A percentile compares a stretch with the other conserved stretches of the same genome.
These are phyloP conservation scores for Alternaria triticimaculans DNA, from an alignment of 2,329 filamentous ascomycete species.

Conservation along the genomic window DNA sequence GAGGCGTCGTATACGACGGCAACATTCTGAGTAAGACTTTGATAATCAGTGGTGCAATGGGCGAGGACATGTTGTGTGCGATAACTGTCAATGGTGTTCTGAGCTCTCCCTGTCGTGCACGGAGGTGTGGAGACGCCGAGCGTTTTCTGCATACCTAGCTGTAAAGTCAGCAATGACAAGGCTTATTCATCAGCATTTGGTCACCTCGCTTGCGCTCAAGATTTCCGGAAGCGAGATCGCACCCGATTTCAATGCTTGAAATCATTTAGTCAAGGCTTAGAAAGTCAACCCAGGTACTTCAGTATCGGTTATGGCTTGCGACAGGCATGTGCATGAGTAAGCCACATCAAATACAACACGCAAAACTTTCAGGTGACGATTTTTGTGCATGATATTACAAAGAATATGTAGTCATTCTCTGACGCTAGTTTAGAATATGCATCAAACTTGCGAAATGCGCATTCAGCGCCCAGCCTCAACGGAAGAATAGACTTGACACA, in stretches of 20 bases:
- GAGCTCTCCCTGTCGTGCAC: conserved; percentile 2
- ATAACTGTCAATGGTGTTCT: background rate
- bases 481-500: background rate
- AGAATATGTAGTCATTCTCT: background rate
- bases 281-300: background rate
- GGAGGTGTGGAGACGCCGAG: conserved; percentile 6
- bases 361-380: background rate
- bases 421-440: background rate
- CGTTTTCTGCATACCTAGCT: conserved; percentile 14
- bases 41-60: conserved; percentile 22
- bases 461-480: background rate
- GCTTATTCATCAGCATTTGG: conserved; percentile 29
- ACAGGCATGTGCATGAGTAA: background rate
- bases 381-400: background rate
- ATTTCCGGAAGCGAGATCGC: background rate
- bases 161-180: conserved; percentile 23
- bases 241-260: background rate
- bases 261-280: conserved; percentile 18
- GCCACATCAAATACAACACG: background rate
- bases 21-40: conserved; percentile 23
- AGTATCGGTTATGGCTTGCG: background rate
- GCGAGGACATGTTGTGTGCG: background rate
- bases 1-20: background rate
- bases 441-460: background rate
- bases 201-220: conserved; percentile 1